Evolutionary conservation across 2,329 filamentous ascomycete species (phyloP), one percentile per base, ranked within the genome.

Genomic region (Talaromyces sp.): DNA sequence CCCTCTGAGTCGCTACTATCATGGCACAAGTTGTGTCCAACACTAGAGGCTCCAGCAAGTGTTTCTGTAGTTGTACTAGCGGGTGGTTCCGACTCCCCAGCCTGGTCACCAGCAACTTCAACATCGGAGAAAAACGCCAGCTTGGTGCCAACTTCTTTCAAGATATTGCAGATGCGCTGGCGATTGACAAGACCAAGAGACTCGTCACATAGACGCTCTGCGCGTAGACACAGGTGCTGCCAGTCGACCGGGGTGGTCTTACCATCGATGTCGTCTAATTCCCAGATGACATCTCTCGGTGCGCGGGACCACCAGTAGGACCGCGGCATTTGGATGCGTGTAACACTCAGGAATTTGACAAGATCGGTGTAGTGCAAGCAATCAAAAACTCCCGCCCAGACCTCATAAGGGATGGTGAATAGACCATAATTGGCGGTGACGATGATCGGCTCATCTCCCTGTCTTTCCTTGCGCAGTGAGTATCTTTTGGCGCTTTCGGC

Each of bases 161-260:
- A 49, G 32, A 57, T 52, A 19, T 57, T 57, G 44, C 53, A 60
- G 44, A 60, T 60, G 30, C 59, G 53, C 22, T 49, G 47, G 5
- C 59, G 59, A 17, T 60, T 60, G 7, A 60, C 52, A n/a, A 60
- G 33, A 4, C 59, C 59, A 22, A 60, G 47, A 6, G 59, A 60
- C 30, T 60, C 59, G 42, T 53, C 59, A 19, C 59, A 60, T n/a
- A 60, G 15, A 33, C 59, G 59, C 13, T 60, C 59, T 1, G 59
- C 54, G 17, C 53, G 59, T n/a, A 60, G 54, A 42, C 59, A 60
- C 15, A 60, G 32, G 30, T 60, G 55, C 25, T 60, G 59, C 59
- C 59, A 60, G 30, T 60, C 59, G 22, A 60, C 17, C 5, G 59
- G 59, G 1, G 59, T 60, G 4, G 22, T 51, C 9, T 52, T 1